phyloP scores from a whole-genome alignment of 225 moss, liverwort and hornwort species.

The Anthoceros angustus region DNA sequence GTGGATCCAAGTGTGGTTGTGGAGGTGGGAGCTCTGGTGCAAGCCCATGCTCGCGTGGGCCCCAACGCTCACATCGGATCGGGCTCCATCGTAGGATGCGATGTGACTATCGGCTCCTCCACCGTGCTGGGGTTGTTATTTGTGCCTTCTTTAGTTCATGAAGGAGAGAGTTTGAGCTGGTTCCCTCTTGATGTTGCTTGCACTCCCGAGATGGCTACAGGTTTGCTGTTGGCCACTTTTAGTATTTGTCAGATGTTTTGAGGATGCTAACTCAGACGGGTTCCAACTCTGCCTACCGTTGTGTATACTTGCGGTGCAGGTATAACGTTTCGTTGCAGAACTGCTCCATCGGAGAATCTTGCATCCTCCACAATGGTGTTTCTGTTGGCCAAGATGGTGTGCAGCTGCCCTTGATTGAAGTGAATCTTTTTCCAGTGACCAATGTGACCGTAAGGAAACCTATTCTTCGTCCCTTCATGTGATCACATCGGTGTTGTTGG shows the following conservation, averaged over 20 bases:
- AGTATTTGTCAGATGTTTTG: too few relatives aligned
- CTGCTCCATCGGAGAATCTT: conserved; percentile 51
- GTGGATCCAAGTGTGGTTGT: conserved; percentile 49
- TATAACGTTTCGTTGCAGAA: conserved; percentile 73
- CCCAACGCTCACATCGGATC: conserved; percentile 38
- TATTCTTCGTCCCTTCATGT: not conserved
- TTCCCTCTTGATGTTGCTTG: not conserved
- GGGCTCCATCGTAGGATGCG: conserved; percentile 57
- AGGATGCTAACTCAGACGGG: too few relatives aligned
- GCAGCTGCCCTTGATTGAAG: not conserved
- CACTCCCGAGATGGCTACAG: not conserved
- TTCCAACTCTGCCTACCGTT: too few relatives aligned
- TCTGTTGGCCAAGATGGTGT: conserved; percentile 80
- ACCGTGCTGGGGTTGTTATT: conserved; percentile 29
- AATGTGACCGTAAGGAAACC: too few relatives aligned
- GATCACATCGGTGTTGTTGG: not conserved
- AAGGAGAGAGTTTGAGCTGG: too few relatives aligned
- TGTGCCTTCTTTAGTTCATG: not conserved
- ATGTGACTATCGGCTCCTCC: conserved; percentile 42
- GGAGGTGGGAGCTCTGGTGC: conserved; percentile 62
- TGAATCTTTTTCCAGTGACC: not conserved
- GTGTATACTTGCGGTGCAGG: conserved; percentile 10
- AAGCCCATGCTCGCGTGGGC: conserved; percentile 39
- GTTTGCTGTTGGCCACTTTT: too few relatives aligned
- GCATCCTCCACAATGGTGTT: conserved; percentile 66